Evolutionary conservation across 2,329 filamentous ascomycete species (phyloP).

Genomic region (Fusarium azukiicola): DNA sequence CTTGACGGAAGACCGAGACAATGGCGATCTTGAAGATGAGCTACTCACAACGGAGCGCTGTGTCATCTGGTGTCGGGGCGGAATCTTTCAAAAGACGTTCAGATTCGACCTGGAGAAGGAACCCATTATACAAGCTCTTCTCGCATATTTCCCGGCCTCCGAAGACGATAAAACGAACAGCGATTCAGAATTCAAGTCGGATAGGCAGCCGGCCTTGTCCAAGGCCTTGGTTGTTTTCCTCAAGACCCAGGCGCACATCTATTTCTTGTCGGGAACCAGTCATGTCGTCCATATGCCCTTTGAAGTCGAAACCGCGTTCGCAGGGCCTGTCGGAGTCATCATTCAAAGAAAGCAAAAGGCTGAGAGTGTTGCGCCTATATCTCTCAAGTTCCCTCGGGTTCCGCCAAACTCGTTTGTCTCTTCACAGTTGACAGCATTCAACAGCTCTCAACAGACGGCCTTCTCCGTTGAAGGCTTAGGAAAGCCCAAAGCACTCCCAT

Average conservation of each 20-base stretch:
- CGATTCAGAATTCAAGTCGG: conserved; percentile 31
- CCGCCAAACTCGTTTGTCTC: conserved; percentile 93
- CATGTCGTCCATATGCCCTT: conserved; percentile 97
- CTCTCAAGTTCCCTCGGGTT: conserved; percentile 79
- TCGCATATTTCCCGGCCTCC: conserved; percentile 88
- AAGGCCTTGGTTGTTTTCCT: conserved; percentile 94
- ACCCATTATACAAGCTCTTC: conserved; percentile 89
- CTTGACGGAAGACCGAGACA: conserved; percentile 63
- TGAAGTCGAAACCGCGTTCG: conserved; percentile 92
- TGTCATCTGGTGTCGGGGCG: conserved; percentile 94
- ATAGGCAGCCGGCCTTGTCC: conserved; percentile 63
- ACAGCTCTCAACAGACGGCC: conserved; percentile 72
- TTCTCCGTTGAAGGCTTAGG: conserved; percentile 80
- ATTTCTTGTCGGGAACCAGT: conserved; percentile 92
- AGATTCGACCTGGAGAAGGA: conserved; percentile 94
- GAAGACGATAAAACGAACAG: conserved; percentile 58
- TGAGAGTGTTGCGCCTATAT: conserved; percentile 72
- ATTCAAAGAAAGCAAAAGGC: conserved; percentile 88
- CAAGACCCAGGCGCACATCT: conserved; percentile 95
- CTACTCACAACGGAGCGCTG: conserved; percentile 87
- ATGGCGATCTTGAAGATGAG: conserved; percentile 84
- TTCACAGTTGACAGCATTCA: conserved; percentile 79
- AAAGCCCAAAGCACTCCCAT: conserved; percentile 75
- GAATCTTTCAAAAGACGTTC: conserved; percentile 91
- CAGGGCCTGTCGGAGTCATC: conserved; percentile 90